phyloP scores from a whole-genome alignment of 768 basidiomycete genomes.

The Lanmaoa rubissima region DNA sequence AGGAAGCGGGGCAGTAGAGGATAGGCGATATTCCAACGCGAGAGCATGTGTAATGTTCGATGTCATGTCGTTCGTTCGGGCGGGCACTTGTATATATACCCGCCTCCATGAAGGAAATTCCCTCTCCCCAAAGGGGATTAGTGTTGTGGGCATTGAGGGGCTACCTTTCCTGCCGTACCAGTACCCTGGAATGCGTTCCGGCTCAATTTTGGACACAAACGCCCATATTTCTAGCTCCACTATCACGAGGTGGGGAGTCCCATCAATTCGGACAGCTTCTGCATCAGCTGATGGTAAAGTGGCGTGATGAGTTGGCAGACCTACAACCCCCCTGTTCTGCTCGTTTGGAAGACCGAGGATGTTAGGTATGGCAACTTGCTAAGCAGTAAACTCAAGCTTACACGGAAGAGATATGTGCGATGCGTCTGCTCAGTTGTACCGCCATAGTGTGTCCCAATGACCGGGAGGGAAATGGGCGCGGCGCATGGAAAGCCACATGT shows the following conservation, averaged over 20 bases:
- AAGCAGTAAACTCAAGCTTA: conserved; percentile 7
- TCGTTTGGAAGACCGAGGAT: neutral
- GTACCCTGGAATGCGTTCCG: conserved; percentile 53
- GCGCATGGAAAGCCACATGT: conserved; percentile 35
- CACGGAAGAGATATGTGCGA: conserved; percentile 16
- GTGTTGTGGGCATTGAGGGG: conserved; percentile 31
- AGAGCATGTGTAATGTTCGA: conserved; percentile 49
- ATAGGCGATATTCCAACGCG: conserved; percentile 71
- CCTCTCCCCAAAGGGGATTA: conserved; percentile 50
- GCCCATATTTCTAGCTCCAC: conserved; percentile 30
- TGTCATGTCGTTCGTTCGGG: conserved; percentile 52
- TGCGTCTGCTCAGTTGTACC: conserved; percentile 35
- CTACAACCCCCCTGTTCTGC: conserved; percentile 6
- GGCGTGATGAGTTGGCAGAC: conserved; percentile 11
- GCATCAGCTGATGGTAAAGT: conserved; percentile 7
- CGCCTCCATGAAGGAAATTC: conserved; percentile 64
- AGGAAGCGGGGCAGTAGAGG: conserved; percentile 41
- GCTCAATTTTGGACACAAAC: conserved; percentile 35
- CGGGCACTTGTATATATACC: conserved; percentile 51
- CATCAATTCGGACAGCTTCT: conserved; percentile 35
- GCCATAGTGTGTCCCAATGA: conserved; percentile 38
- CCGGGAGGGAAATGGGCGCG: conserved; percentile 51
- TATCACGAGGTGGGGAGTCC: conserved; percentile 29
- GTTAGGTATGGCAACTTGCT: neutral
- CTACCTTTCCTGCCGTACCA: conserved; percentile 48